These are phyloP conservation scores for Podochytrium sp. DNA, from an alignment of 192 early-diverging fungal species.

Conservation along the genomic window DNA sequence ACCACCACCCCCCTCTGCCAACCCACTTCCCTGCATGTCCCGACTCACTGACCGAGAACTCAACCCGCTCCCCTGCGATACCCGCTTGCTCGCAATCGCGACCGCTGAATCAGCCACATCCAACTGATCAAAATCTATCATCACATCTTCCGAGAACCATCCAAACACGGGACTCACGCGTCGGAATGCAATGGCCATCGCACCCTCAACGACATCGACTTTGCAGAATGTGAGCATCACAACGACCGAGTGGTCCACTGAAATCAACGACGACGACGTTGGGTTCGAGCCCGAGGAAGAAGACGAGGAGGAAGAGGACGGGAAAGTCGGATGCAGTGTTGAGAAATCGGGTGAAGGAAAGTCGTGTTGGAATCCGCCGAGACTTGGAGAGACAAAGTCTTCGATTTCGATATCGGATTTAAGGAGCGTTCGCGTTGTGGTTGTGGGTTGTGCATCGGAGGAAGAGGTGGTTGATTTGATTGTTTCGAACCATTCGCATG, in stretches of 20 bases:
- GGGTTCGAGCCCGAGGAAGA: neutral
- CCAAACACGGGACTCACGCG: neutral
- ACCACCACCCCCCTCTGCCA: neutral
- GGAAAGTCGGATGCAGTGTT: neutral
- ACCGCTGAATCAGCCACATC: too few relatives aligned
- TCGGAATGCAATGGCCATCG: neutral
- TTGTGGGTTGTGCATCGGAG: conserved; percentile 3
- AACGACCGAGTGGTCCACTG: neutral
- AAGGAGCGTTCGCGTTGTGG: neutral
- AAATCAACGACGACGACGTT: neutral
- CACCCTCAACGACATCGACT: neutral
- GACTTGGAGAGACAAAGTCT: neutral
- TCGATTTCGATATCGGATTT: neutral
- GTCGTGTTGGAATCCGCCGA: neutral
- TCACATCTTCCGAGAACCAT: neutral
- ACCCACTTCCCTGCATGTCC: neutral
- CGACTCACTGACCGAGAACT: too few relatives aligned
- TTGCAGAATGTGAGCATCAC: neutral
- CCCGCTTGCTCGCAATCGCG: too few relatives aligned
- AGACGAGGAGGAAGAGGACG: too few relatives aligned
- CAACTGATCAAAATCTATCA: too few relatives aligned
- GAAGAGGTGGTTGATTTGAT: neutral
- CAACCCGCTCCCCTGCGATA: too few relatives aligned
- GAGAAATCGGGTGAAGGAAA: neutral
- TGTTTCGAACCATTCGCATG: conserved; percentile 14